Percentiles rank a stretch among this genome's conserved stretches.
These are phyloP conservation scores for Aphanoascus verrucosus DNA, from an alignment of 2,329 filamentous ascomycete species.

Conservation along the genomic window DNA sequence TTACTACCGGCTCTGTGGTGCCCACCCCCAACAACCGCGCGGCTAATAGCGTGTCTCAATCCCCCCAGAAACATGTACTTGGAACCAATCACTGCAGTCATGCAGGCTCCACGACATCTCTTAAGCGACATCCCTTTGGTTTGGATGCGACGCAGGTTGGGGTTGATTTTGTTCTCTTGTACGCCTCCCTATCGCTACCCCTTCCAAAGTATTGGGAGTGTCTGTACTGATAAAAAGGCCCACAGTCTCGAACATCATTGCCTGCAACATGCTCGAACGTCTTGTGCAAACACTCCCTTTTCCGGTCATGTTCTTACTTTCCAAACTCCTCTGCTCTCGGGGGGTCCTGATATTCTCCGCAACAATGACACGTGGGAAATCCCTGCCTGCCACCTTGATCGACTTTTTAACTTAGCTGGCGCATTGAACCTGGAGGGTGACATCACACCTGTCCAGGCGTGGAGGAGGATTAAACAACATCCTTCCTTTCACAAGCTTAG, in stretches of 20 bases:
- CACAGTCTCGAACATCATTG: conserved; percentile 23
- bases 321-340: conserved; percentile 21
- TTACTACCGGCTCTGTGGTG: not conserved
- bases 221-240: not conserved
- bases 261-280: conserved; percentile 17
- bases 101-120: conserved; percentile 4
- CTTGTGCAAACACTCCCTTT: conserved; percentile 13
- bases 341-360: conserved; percentile 17
- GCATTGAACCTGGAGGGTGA: conserved; percentile 24
- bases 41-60: not conserved
- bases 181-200: not conserved
- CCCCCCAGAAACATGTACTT: not conserved
- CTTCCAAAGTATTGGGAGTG: not conserved
- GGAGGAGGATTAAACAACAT: conserved; percentile 27
- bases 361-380: conserved; percentile 19
- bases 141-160: conserved; percentile 23
- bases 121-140: conserved; percentile 19
- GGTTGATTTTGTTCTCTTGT: conserved; percentile 25
- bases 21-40: not conserved
- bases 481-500: conserved; percentile 26
- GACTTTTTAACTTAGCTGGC: conserved; percentile 20
- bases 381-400: conserved; percentile 22
- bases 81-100: conserved; percentile 4
- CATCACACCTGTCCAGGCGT: conserved; percentile 34
- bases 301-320: conserved; percentile 23